Conservation (phyloP, 495 filamentous ascomycete species). For the Penicillium verhagenii region DNA sequence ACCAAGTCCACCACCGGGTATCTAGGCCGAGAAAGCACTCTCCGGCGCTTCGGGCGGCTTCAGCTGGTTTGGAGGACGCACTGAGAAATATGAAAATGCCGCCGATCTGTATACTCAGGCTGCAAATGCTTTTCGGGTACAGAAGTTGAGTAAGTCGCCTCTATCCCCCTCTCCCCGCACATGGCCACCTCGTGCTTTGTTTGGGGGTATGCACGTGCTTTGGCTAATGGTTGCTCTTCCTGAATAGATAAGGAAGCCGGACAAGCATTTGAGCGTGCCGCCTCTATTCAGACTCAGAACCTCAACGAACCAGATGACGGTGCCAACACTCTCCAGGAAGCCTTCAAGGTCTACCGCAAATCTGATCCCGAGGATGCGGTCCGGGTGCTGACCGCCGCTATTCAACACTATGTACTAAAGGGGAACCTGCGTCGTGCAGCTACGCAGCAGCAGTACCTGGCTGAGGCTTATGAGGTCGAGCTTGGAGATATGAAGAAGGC, state of each 20-base stretch:
- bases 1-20: conserved; percentile 18
- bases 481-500: conserved; percentile 73
- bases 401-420: conserved; percentile 74
- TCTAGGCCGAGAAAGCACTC: conserved; percentile 76
- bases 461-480: conserved; percentile 78
- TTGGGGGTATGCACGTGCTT: background rate
- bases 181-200: conserved; percentile 8
- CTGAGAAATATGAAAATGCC: conserved; percentile 83
- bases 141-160: conserved; percentile 61
- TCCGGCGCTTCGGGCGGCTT: conserved; percentile 67
- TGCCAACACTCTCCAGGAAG: conserved; percentile 73
- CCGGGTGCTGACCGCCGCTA: conserved; percentile 68
- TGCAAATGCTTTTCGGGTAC: conserved; percentile 75
- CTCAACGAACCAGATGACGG: conserved; percentile 87
- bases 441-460: conserved; percentile 80
- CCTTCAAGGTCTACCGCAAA: conserved; percentile 85
- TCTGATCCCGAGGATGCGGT: conserved; percentile 75
- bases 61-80: conserved; percentile 72
- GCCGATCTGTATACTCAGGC: conserved; percentile 79
- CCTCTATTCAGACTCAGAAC: conserved; percentile 67
- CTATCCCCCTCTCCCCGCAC: conserved; percentile 11
- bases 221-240: conserved; percentile 5
- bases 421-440: conserved; percentile 89
- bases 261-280: conserved; percentile 74
- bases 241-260: conserved; percentile 74